phyloP scores from a whole-genome alignment of 192 early-diverging fungal species.

The Backusella mclennaniae region DNA sequence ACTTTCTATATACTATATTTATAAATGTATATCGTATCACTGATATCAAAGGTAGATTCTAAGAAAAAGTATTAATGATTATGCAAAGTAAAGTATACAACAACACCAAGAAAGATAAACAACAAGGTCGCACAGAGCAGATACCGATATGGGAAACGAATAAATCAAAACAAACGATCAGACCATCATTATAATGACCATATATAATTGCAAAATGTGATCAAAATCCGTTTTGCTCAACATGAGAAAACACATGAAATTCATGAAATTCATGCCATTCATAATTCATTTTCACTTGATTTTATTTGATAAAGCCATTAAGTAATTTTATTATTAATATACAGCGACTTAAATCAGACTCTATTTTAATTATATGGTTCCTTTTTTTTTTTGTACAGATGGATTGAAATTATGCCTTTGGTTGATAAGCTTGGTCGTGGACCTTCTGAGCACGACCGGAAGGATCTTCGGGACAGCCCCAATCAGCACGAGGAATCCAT shows the following conservation, averaged over 20 bases:
- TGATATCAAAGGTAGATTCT: no score
- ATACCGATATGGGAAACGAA: neutral
- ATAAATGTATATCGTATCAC: no score
- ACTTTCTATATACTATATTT: no score
- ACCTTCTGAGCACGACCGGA: slow-evolving; percentile 95
- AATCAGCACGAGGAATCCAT: slow-evolving; percentile 96
- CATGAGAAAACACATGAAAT: neutral
- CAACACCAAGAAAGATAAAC: no score
- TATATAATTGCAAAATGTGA: neutral
- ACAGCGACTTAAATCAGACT: neutral
- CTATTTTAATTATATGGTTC: neutral
- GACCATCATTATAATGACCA: neutral
- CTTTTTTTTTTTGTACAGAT: neutral
- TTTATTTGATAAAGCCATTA: neutral
- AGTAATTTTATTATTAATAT: neutral
- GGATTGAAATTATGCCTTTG: neutral
- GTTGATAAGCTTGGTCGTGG: slow-evolving; percentile 68
- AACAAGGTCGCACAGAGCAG: neutral
- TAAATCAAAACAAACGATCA: neutral
- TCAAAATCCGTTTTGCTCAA: neutral
- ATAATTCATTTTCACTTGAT: neutral
- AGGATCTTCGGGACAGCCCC: slow-evolving; percentile 97
- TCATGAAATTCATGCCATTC: neutral
- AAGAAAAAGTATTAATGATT: neutral
- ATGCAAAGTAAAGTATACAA: no score